Conservation (phyloP, 257 asterid species). For the Solanum dulcamara region DNA sequence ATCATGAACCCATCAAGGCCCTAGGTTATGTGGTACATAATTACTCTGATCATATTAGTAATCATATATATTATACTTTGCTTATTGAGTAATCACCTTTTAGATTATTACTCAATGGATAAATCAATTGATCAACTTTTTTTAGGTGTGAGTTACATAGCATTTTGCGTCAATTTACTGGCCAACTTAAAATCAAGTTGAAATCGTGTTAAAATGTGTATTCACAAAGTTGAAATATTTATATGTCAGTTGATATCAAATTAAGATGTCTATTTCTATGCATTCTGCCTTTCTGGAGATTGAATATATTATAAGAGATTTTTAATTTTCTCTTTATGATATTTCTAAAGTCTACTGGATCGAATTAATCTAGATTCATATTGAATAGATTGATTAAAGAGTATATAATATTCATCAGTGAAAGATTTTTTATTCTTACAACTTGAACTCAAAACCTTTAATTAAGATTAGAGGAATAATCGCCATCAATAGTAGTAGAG, state of each 20-base stretch:
- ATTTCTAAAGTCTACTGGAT: neutral
- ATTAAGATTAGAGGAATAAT: neutral
- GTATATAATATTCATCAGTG: accelerated
- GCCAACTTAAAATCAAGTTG: neutral
- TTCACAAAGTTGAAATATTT: too few relatives aligned
- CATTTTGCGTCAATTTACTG: neutral
- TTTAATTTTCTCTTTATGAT: neutral
- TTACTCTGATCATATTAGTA: neutral
- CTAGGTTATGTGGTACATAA: neutral
- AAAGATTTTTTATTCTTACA: neutral
- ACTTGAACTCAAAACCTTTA: neutral
- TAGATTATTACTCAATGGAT: neutral
- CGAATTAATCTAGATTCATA: neutral
- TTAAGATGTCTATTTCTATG: too few relatives aligned
- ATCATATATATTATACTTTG: neutral
- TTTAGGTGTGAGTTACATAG: neutral
- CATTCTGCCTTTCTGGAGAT: neutral
- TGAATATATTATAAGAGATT: neutral
- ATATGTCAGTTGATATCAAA: too few relatives aligned
- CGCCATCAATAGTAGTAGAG: neutral
- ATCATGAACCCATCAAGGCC: neutral
- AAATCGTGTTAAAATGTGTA: neutral
- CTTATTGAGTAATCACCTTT: neutral
- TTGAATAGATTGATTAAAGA: neutral
- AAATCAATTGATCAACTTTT: neutral